Conservation (phyloP, 805 yeast species). For the Metschnikowia gruessii region DNA sequence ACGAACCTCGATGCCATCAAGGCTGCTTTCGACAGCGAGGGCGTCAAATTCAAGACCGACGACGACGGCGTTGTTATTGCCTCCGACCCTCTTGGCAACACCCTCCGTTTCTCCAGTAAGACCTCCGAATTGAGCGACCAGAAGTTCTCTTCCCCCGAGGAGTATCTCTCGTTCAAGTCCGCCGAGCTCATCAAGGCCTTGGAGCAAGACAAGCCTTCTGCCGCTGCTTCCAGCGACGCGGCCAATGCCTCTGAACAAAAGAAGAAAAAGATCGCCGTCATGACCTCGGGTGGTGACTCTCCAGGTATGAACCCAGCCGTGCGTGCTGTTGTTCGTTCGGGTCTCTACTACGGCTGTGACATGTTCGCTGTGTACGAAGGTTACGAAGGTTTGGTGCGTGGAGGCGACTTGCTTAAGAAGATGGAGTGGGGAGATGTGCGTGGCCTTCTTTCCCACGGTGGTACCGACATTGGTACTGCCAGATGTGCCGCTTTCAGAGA, state of each 20-base stretch:
- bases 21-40: constrained; percentile 16
- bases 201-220: constrained; percentile 2
- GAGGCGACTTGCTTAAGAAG: constrained; percentile 72
- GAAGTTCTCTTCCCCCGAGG: constrained; percentile 24
- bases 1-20: constrained; percentile 26
- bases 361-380: constrained; percentile 93
- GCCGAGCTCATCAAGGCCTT: constrained; percentile 22
- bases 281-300: constrained; percentile 99
- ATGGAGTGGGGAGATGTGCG: constrained; percentile 94
- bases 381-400: constrained; percentile 86
- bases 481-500: constrained; percentile 84
- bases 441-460: constrained; percentile 90
- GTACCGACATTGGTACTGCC: constrained; percentile 96
- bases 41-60: constrained; percentile 8
- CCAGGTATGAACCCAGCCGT: constrained; percentile 99
- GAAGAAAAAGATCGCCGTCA: constrained; percentile 64
- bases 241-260: constrained; percentile 2
- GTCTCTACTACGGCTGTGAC: constrained; percentile 83
- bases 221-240: not conserved
- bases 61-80: constrained; percentile 10
- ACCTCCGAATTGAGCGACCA: constrained; percentile 23
- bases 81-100: constrained; percentile 38
- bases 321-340: constrained; percentile 91
- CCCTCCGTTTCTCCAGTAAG: constrained; percentile 25
- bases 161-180: constrained; percentile 27